phyloP scores from a whole-genome alignment of 2,329 filamentous ascomycete species.

The Chaetomium sp. region DNA sequence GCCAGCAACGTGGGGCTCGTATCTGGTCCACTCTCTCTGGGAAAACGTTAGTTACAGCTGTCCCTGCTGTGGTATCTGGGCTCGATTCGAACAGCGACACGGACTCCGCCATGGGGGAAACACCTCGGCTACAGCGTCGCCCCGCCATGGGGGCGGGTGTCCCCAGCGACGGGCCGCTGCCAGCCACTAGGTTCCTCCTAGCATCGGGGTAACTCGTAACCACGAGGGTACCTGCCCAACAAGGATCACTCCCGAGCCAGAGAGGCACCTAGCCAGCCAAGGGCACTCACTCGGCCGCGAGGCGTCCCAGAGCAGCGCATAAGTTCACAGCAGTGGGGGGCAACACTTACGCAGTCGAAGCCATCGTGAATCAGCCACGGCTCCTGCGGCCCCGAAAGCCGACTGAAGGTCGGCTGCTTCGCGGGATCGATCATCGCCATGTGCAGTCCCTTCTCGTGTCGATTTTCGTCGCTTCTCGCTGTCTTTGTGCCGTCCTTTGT shows the following conservation, averaged over 20 bases:
- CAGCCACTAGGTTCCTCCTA: not conserved
- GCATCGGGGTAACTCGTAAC: too few species aligned
- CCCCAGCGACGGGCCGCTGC: not conserved
- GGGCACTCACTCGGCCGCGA: too few species aligned
- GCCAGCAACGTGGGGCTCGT: not conserved
- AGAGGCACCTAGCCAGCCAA: too few species aligned
- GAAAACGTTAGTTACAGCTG: not conserved
- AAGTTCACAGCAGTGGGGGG: not conserved
- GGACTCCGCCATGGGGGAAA: too few species aligned
- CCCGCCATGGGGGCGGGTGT: not conserved
- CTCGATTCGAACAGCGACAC: too few species aligned
- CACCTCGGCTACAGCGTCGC: too few species aligned
- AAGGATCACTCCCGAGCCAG: too few species aligned
- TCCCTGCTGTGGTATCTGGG: not conserved
- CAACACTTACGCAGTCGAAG: slow-evolving; percentile 10
- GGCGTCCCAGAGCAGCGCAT: too few species aligned
- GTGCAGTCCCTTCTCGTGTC: not conserved
- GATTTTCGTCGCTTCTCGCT: not conserved
- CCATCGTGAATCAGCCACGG: not conserved
- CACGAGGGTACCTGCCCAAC: too few species aligned
- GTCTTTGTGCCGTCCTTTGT: not conserved
- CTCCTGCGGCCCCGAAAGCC: not conserved
- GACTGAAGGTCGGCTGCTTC: not conserved
- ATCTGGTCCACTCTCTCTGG: slow-evolving; percentile 9
- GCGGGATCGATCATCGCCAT: not conserved